These are phyloP conservation scores for Lactarius deliciosus DNA, from an alignment of 768 basidiomycete species.

Conservation along the genomic window DNA sequence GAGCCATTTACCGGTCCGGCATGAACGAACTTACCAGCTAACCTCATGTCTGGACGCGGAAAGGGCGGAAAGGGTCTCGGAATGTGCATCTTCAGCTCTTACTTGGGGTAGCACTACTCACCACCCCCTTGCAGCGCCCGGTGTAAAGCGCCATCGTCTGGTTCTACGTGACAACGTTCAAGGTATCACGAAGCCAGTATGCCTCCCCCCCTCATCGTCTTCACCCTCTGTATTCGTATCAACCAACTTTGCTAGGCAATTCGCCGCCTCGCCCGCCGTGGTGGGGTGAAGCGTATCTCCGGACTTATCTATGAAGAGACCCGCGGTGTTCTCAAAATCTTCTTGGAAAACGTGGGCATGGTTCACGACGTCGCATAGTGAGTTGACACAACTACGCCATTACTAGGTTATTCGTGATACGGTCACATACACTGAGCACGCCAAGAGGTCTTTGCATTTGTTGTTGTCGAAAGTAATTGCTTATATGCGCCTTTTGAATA, in stretches of 20 bases:
- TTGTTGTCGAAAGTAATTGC: neutral
- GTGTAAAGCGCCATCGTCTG: conserved; percentile 49
- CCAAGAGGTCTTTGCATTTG: conserved; percentile 43
- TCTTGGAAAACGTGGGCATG: conserved; percentile 48
- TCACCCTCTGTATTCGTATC: neutral
- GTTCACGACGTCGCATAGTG: conserved; percentile 20
- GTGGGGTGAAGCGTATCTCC: conserved; percentile 65
- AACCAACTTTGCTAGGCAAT: conserved; percentile 37
- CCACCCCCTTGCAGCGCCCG: conserved; percentile 34
- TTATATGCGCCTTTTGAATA: conserved; percentile 20
- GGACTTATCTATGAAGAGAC: conserved; percentile 66
- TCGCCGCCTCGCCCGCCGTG: conserved; percentile 59
- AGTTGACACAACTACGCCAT: neutral
- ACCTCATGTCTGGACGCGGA: conserved; percentile 47
- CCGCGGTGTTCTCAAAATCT: conserved; percentile 63
- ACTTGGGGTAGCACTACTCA: conserved; percentile 3
- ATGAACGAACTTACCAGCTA: neutral
- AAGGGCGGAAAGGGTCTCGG: conserved; percentile 51
- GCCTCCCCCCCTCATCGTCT: conserved; percentile 7
- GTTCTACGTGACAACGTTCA: conserved; percentile 51
- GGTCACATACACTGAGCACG: conserved; percentile 67
- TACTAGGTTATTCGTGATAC: conserved; percentile 49
- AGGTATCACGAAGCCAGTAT: conserved; percentile 49
- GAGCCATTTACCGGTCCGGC: neutral
- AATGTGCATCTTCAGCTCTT: conserved; percentile 32